These are phyloP conservation scores for Groenewaldozyma salmanticensis DNA, from an alignment of 805 yeast species.

Conservation along the genomic window DNA sequence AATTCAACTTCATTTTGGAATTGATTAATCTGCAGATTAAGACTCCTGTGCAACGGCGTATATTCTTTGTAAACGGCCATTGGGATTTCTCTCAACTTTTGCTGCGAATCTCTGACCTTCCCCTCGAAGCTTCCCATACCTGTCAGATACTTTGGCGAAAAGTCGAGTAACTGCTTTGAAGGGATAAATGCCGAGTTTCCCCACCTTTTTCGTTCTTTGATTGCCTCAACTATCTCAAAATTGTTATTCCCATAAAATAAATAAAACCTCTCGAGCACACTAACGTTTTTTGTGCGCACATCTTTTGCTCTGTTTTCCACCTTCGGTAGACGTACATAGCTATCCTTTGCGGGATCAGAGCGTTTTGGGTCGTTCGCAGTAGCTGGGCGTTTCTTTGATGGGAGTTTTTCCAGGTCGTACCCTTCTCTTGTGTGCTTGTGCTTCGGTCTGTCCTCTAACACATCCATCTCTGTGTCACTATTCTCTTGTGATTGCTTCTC, in stretches of 20 bases:
- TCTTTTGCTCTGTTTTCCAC: slow-evolving; percentile 7
- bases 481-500: too few relatives aligned
- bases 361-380: not conserved
- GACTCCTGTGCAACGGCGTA: not conserved
- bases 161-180: not conserved
- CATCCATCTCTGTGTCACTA: not conserved
- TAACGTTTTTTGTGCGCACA: slow-evolving; percentile 2
- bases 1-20: too few relatives aligned
- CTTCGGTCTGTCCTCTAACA: slow-evolving; percentile 6
- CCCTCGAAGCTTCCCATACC: not conserved
- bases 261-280: slow-evolving; percentile 22
- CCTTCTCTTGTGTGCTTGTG: too few relatives aligned
- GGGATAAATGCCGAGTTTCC: slow-evolving; percentile 35
- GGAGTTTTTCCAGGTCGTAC: too few relatives aligned
- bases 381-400: too few relatives aligned
- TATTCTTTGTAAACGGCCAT: too few relatives aligned
- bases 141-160: too few relatives aligned
- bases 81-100: too few relatives aligned
- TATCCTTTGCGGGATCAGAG: too few relatives aligned
- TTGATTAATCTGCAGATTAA: too few relatives aligned
- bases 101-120: not conserved
- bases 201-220: slow-evolving; percentile 42
- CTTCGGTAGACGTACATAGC: not conserved
- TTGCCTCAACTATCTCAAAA: slow-evolving; percentile 32
- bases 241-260: slow-evolving; percentile 44